phyloP scores from a whole-genome alignment of 2,329 filamentous ascomycete genomes.

The Microdochium paspali region DNA sequence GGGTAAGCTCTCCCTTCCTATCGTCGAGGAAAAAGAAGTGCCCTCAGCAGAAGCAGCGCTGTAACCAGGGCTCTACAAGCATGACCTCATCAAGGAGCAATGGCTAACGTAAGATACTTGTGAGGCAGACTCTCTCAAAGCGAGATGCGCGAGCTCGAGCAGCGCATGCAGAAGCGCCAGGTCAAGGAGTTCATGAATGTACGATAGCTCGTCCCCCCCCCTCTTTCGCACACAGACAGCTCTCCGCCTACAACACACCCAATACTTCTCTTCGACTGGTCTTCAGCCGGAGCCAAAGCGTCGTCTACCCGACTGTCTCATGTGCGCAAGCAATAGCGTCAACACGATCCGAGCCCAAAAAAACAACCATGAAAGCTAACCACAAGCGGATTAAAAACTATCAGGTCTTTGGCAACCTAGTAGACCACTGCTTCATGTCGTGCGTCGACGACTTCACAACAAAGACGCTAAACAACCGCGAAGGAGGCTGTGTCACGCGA shows the following conservation, averaged over 20 bases:
- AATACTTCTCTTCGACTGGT: too few relatives aligned
- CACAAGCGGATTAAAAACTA: too few relatives aligned
- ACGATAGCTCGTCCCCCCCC: conserved; percentile 28
- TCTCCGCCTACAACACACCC: conserved; percentile 3
- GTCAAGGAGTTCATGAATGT: conserved; percentile 99
- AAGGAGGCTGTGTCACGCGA: conserved; percentile 85
- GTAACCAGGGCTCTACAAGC: too few relatives aligned
- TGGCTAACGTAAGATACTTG: too few relatives aligned
- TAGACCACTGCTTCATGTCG: conserved; percentile 88
- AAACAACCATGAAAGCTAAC: too few relatives aligned
- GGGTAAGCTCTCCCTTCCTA: background rate
- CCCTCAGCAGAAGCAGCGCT: too few relatives aligned
- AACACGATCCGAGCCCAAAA: too few relatives aligned
- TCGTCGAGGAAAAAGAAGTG: too few relatives aligned
- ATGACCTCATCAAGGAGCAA: background rate
- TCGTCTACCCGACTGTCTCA: too few relatives aligned
- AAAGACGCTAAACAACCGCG: conserved; percentile 80
- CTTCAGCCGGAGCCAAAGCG: too few relatives aligned
- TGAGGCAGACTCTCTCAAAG: conserved; percentile 51
- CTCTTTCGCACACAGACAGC: conserved; percentile 1
- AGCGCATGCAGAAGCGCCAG: conserved; percentile 94
- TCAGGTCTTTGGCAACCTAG: conserved; percentile 57
- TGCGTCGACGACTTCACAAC: conserved; percentile 98
- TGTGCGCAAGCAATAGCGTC: too few relatives aligned
- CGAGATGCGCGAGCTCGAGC: conserved; percentile 88